Percentiles rank a stretch among this genome's conserved stretches.
These are phyloP conservation scores for Harringtonia lauricola DNA, from an alignment of 2,329 filamentous ascomycete species.

Conservation along the genomic window DNA sequence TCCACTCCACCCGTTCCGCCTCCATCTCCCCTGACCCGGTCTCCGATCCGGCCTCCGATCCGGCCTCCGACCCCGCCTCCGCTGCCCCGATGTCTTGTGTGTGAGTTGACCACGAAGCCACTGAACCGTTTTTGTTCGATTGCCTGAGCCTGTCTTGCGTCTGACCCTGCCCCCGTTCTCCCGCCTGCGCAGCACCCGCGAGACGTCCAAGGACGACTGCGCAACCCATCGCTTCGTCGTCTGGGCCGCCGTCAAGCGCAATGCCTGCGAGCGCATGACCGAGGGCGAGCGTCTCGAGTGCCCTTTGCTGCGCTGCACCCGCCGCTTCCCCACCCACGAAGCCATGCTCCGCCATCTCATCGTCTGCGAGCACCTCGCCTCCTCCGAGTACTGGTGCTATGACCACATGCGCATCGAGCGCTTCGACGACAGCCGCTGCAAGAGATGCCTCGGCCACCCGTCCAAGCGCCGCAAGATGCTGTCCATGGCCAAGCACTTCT, in stretches of 20 bases:
- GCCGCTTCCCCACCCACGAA: slow-evolving; percentile 39
- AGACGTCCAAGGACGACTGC: slow-evolving; percentile 36
- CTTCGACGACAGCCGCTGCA: slow-evolving; percentile 41
- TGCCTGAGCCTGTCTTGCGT: neutral
- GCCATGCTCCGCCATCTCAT: slow-evolving; percentile 42
- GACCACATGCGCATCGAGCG: slow-evolving; percentile 40
- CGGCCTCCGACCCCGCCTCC: neutral
- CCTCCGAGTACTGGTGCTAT: slow-evolving; percentile 45
- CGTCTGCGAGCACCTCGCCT: slow-evolving; percentile 33
- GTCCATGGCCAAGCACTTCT: slow-evolving; percentile 41
- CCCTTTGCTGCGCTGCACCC: slow-evolving; percentile 38
- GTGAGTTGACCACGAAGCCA: slow-evolving; percentile 10
- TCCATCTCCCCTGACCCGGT: neutral
- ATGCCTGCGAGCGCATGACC: slow-evolving; percentile 35
- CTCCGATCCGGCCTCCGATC: neutral
- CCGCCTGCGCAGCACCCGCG: slow-evolving; percentile 25
- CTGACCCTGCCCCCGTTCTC: neutral
- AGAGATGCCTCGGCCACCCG: slow-evolving; percentile 35
- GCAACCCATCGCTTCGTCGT: slow-evolving; percentile 43
- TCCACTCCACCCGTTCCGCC: slow-evolving; percentile 6
- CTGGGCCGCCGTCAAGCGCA: slow-evolving; percentile 45
- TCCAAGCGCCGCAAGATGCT: slow-evolving; percentile 41
- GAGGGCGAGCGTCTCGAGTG: slow-evolving; percentile 37
- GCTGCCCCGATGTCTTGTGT: slow-evolving; percentile 9
- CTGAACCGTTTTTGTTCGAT: neutral